Base-by-base conservation (phyloP, 2,329 filamentous ascomycete genomes). In the Septoria petroselini region DNA sequence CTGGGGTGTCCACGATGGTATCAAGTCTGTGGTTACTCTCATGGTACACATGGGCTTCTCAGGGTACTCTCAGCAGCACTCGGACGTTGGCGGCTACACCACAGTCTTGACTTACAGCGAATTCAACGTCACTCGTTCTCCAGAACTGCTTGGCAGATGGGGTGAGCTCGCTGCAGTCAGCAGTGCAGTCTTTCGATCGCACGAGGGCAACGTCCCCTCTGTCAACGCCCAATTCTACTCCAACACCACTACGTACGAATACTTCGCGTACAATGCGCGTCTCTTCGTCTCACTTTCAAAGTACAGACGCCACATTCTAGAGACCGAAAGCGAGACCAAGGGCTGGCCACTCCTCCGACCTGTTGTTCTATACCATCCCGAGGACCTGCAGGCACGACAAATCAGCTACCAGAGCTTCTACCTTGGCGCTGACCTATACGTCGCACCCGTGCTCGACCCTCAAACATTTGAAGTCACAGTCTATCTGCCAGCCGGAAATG, bases 201-300 rank as follows among this genome's bases (percentile, higher is more conserved):
- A 70, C 53, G 68, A 70, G 54, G 67, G 68, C 8, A 70, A 69
- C 55, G 65, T 70, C 2, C 68, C 68, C 1, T 43, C 59, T 11
- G 61, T 69, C 21, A 70, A 70, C 40, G 60, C 67, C 0, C 68
- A 70, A 40, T 68, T 69, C 59, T 70, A 70, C 54, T 62, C 59
- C 48, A 70, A 70, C 45, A 50, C 54, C 2, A 61, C 64, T 0
- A 62, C 67, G 0, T 68, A 69, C 45, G 55, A 57, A 1, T 70
- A 68, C 52, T 65, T 65, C 43, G 63, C 64, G 1, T 69, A 70
- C 57, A 69, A 68, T 27, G 62, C 66, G 1, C 61, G 67, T 11
- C 55, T 70, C 55, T 70, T 66, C 56, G 58, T 59, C n/a, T 65
- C 64, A 12, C 57, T 70, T 15, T 64, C 56, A 1, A 55, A 61